Base-by-base conservation (phyloP, 2,329 filamentous ascomycete species). In the Fusarium napiforme region DNA sequence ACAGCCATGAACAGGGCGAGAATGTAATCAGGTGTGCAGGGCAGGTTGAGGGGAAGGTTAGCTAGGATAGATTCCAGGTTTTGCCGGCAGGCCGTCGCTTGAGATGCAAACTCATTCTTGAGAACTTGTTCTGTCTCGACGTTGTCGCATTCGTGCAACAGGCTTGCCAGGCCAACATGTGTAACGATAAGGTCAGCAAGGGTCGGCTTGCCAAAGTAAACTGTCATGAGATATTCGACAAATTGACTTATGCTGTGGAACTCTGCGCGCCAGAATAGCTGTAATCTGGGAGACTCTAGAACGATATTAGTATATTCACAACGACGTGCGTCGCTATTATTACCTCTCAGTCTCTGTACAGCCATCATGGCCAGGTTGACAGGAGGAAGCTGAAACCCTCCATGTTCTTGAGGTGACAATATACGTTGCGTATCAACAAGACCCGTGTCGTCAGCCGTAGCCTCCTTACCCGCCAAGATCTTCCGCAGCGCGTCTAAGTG, bases 221-320 rank as follows among this genome's bases (percentile, higher is more conserved):
- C 64, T 4, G 64, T 67, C 64, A 67, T 67, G 10, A 67, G 36
- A 39, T 67, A 66, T n/a, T 67, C 64, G 7, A 66, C 64, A 30
- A 67, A 67, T 21, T 67, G 64, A 1, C 26, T 34, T 8, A 67
- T 50, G 9, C 32, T 67, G 7, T 67, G 37, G 2, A 67, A 66
- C 7, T 67, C 61, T 1, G 56, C 36, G 1, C 61, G 56, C 64
- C 64, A 67, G 26, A 60, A 66, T 5, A 64, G 57, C 37, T 39
- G 64, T 2, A 67, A 26, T 2, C 50, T 43, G 0, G 43, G 14
- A 3, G 61, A 59, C 11, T 67, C 64, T 67, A 21, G 0, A 0
- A 5, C 0, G 1, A 4, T 6, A 2, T 66, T 7, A 67, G 37
- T 18, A 23, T 23, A 23, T 23, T 23, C 23, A 23, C 23, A 23